Evolutionary conservation across 495 filamentous ascomycete species (phyloP).

Genomic region (Lichenothelia convexa): DNA sequence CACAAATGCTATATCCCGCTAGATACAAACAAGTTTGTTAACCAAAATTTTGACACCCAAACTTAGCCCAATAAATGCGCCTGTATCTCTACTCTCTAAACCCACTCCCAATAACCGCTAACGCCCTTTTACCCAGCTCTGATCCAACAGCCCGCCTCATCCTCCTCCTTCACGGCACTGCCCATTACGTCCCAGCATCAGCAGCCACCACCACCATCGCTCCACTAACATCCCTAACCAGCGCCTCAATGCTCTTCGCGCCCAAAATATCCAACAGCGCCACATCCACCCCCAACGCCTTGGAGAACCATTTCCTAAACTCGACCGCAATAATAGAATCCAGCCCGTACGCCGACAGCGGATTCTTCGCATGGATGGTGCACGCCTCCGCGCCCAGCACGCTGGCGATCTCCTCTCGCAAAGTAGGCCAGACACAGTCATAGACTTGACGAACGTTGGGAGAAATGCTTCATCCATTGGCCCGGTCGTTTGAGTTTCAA

Average conservation of each 20-base stretch:
- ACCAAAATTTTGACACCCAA: no score
- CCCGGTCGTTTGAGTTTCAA: not conserved
- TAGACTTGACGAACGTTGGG: not conserved
- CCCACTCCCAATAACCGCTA: no score
- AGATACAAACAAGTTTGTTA: no score
- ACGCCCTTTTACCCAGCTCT: no score
- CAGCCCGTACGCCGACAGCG: not conserved
- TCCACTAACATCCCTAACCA: not conserved
- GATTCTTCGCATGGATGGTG: not conserved
- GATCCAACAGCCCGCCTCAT: no score
- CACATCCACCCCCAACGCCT: not conserved
- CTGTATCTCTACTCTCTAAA: no score
- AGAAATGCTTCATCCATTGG: not conserved
- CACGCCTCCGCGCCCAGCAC: not conserved
- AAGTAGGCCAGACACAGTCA: not conserved
- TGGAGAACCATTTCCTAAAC: not conserved
- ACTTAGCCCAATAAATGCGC: no score
- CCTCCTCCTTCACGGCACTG: no score
- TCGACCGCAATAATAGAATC: constrained; percentile 1
- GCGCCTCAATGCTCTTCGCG: not conserved
- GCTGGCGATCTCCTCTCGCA: not conserved
- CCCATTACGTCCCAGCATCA: no score
- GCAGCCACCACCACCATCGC: no score
- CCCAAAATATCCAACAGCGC: not conserved
- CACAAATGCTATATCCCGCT: no score